Evolutionary conservation across 768 basidiomycete genomes (phyloP), one percentile per base, ranked within the genome.

Genomic region (Grammothele lineata): DNA sequence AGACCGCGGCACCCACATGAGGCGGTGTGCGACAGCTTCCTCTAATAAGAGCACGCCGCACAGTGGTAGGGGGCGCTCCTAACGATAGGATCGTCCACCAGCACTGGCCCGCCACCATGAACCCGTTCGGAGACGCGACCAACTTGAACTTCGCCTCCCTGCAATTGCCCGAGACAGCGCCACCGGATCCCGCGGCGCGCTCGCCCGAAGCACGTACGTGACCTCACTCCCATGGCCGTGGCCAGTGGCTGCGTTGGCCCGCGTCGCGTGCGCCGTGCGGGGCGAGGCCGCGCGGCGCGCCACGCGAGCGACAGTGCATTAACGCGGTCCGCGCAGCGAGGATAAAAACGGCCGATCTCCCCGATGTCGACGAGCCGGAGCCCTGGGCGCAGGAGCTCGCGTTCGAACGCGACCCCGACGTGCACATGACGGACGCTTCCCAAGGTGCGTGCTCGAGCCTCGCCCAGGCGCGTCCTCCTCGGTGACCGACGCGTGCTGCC

Each of bases 271-370:
- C n/a, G n/a, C n/a, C n/a, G n/a, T n/a, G n/a, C n/a, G 32, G 23
- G 36, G 37, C 37, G 40, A 25, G 37, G 26, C 32, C 14, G 23
- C 24, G 38, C 32, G 32, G 30, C 22, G 50, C 18, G 17, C 25
- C 21, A 8, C 21, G 14, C 34, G 17, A 8, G 23, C 21, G 25
- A 21, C 19, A 19, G 5, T 30, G 17, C 30, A 38, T 37, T 50
- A 43, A 51, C 48, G 45, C 41, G 39, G 4, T 22, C 22, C 39
- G 25, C 18, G 46, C 51, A 63, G 60, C 62, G 27, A 56, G 51
- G 44, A 40, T 57, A 12, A 51, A 56, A 41, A 45, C 55, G 10
- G 38, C 53, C 5, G 52, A 59, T 21, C 52, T 63, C 12, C 62
- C 62, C 21, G 62, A 59, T 19, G 47, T 60, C 36, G 41, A 53